Evolutionary conservation across 371 early-diverging fungal species (phyloP).

Genomic region (Mortierella sp.): DNA sequence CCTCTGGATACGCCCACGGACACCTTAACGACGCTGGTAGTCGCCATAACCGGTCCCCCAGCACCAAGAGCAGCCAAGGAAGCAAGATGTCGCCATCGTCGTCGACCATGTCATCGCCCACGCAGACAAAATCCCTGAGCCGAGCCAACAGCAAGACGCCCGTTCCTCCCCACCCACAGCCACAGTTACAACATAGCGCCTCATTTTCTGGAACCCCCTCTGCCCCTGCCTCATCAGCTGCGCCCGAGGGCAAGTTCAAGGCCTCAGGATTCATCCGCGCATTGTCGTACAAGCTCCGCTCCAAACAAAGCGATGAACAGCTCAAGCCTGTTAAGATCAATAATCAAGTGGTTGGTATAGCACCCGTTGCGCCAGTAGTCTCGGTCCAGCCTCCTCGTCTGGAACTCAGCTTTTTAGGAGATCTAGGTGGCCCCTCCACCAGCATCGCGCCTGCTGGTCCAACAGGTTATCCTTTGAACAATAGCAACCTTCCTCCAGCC

Average conservation of each 20-base stretch:
- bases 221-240: not conserved
- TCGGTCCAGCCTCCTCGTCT: slow-evolving; percentile 52
- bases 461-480: not conserved
- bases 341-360: slow-evolving; percentile 27
- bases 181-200: slow-evolving; percentile 20
- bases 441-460: slow-evolving; percentile 6
- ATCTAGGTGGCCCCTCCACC: not conserved
- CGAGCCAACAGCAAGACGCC: slow-evolving; percentile 36
- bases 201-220: slow-evolving; percentile 22
- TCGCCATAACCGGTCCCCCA: slow-evolving; percentile 40
- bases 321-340: slow-evolving; percentile 46
- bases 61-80: slow-evolving; percentile 38
- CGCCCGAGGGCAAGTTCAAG: slow-evolving; percentile 47
- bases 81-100: slow-evolving; percentile 40
- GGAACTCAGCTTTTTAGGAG: slow-evolving; percentile 54
- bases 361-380: slow-evolving; percentile 28
- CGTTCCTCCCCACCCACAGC: not conserved
- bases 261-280: slow-evolving; percentile 54
- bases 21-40: slow-evolving; percentile 16
- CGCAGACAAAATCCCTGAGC: slow-evolving; percentile 27
- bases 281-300: slow-evolving; percentile 50
- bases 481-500: slow-evolving; percentile 21
- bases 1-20: slow-evolving; percentile 31
- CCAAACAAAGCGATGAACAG: slow-evolving; percentile 54
- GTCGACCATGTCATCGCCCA: slow-evolving; percentile 36